Evolutionary conservation across 176 grass and related monocot genomes (phyloP).

Genomic region (Saccharum spontaneum): DNA sequence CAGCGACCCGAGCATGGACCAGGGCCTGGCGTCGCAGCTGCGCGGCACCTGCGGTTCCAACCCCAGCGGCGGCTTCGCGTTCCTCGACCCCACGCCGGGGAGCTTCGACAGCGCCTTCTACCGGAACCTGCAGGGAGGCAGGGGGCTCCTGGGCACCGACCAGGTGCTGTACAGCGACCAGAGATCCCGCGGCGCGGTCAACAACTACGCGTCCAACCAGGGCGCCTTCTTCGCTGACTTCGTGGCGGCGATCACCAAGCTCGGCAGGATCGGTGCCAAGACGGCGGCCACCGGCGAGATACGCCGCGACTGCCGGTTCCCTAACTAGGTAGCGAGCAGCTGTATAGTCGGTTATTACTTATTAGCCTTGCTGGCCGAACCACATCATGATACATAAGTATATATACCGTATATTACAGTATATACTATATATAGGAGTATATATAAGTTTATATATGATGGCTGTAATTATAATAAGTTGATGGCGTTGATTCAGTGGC

Average conservation of each 20-base stretch:
- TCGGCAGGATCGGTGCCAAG: constrained; percentile 63
- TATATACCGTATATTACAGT: not conserved
- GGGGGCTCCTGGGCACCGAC: constrained; percentile 64
- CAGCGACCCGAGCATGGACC: constrained; percentile 34
- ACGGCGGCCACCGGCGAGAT: constrained; percentile 63
- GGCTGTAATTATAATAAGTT: constrained; percentile 16
- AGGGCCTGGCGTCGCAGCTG: constrained; percentile 16
- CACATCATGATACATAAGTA: not conserved
- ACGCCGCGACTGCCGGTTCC: constrained; percentile 53
- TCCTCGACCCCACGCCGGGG: constrained; percentile 19
- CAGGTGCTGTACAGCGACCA: constrained; percentile 63
- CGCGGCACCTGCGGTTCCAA: constrained; percentile 9
- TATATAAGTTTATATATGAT: not conserved
- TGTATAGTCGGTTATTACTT: not conserved
- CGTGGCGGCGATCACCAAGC: constrained; percentile 47
- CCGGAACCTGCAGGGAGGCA: constrained; percentile 44
- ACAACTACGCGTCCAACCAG: constrained; percentile 54
- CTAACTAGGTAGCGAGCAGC: constrained; percentile 29
- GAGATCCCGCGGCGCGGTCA: constrained; percentile 45
- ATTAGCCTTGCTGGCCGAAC: not conserved
- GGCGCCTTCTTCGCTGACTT: constrained; percentile 52
- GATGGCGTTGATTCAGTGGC: not conserved
- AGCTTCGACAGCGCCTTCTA: constrained; percentile 68
- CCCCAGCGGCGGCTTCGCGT: not conserved
- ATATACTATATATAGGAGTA: not conserved